Conservation (phyloP, 2,329 filamentous ascomycete genomes). For the Colletotrichum graminicola region DNA sequence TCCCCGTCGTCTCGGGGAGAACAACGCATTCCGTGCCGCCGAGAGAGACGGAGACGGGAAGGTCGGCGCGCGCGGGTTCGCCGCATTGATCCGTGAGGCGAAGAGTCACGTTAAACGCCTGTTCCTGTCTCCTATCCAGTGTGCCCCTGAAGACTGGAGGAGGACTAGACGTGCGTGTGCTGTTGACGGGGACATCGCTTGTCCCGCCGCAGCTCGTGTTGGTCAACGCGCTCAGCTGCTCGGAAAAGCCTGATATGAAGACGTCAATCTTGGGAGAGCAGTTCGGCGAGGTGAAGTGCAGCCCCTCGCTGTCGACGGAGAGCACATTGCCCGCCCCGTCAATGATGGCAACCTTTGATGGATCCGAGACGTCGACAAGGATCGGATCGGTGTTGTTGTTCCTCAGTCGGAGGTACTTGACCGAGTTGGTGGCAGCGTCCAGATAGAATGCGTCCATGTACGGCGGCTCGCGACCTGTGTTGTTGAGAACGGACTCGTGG, state of each 20-base stretch:
- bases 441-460: slow-evolving; percentile 55
- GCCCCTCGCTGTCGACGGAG: slow-evolving; percentile 49
- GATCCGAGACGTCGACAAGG: slow-evolving; percentile 52
- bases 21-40: slow-evolving; percentile 49
- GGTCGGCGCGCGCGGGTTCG: slow-evolving; percentile 46
- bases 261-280: slow-evolving; percentile 52
- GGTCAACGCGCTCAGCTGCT: slow-evolving; percentile 50
- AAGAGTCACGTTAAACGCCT: slow-evolving; percentile 50
- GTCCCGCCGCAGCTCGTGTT: slow-evolving; percentile 48
- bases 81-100: slow-evolving; percentile 53
- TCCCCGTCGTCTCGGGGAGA: slow-evolving; percentile 8
- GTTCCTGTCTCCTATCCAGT: slow-evolving; percentile 37
- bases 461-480: slow-evolving; percentile 47
- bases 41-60: slow-evolving; percentile 49
- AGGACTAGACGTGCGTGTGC: slow-evolving; percentile 35
- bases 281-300: slow-evolving; percentile 52
- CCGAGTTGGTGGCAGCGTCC: slow-evolving; percentile 48
- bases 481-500: slow-evolving; percentile 50
- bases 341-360: slow-evolving; percentile 49
- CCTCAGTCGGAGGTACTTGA: slow-evolving; percentile 51
- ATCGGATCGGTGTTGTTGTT: slow-evolving; percentile 48
- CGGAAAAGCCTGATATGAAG: slow-evolving; percentile 50
- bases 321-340: slow-evolving; percentile 50
- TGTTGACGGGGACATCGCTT: slow-evolving; percentile 33
- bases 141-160: background rate